A percentile compares a stretch with the other conserved stretches of the same genome.
Conservation (phyloP, 805 yeast species). For the Starmera pachycereana region DNA sequence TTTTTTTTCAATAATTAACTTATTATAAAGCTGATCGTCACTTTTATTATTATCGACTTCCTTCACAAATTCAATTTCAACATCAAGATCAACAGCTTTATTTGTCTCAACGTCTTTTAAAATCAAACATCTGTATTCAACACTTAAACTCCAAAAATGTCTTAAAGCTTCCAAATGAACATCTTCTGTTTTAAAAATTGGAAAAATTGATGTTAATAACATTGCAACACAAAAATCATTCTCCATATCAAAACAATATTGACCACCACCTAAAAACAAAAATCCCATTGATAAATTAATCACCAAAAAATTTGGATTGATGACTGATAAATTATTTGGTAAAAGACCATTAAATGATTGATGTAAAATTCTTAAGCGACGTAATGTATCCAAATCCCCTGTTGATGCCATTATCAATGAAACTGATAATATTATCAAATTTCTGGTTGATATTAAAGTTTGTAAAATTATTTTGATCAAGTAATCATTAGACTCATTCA, state of each 20-base stretch:
- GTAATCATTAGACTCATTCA: conserved; percentile 19
- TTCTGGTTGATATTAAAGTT: conserved; percentile 46
- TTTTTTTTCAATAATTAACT: too few relatives aligned
- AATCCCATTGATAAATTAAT: conserved; percentile 79
- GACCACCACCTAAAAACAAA: conserved; percentile 87
- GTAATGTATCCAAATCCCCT: conserved; percentile 73
- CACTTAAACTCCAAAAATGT: conserved; percentile 84
- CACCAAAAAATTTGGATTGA: conserved; percentile 67
- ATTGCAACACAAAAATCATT: conserved; percentile 58
- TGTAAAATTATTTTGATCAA: conserved; percentile 48
- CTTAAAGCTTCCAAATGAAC: conserved; percentile 76
- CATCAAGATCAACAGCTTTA: conserved; percentile 38
- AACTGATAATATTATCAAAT: conserved; percentile 49
- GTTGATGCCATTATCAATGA: conserved; percentile 83
- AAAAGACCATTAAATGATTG: conserved; percentile 23
- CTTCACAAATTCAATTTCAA: conserved; percentile 24
- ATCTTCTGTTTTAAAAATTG: conserved; percentile 44
- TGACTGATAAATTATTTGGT: conserved; percentile 15
- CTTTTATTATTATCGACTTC: conserved; percentile 2
- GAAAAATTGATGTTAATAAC: conserved; percentile 67
- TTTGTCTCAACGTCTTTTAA: conserved; percentile 58
- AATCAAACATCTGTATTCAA: conserved; percentile 73
- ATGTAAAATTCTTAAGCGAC: conserved; percentile 63
- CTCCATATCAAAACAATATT: conserved; percentile 57
- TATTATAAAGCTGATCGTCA: conserved; percentile 4